These are phyloP conservation scores for Prototheca stagnorum DNA, from an alignment of 163 green algal genomes.

Conservation along the genomic window DNA sequence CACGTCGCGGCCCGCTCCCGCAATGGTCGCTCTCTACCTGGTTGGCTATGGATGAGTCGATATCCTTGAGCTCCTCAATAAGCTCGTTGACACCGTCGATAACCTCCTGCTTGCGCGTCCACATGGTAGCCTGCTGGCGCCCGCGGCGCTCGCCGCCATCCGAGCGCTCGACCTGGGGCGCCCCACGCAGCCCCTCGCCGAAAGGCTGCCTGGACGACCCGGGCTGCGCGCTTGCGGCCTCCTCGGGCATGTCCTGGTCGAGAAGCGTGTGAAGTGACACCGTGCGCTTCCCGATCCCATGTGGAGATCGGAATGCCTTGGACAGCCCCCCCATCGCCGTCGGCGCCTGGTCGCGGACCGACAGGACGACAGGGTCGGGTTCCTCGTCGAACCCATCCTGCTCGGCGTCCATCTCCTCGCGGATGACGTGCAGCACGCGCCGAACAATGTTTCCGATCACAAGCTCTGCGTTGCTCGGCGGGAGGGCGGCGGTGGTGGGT, in stretches of 20 bases:
- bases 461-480: conserved; percentile 79
- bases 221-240: too few relatives aligned
- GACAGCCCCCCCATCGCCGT: conserved; percentile 14
- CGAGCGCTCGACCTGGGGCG: too few relatives aligned
- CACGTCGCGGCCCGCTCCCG: too few relatives aligned
- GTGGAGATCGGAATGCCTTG: conserved; percentile 7
- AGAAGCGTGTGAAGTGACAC: conserved; percentile 71
- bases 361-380: not conserved
- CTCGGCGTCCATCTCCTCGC: conserved; percentile 53
- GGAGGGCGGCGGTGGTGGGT: too few relatives aligned
- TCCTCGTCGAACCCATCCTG: conserved; percentile 15
- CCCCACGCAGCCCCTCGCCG: too few relatives aligned
- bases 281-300: conserved; percentile 13
- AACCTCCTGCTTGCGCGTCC: conserved; percentile 55
- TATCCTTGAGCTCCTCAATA: conserved; percentile 81
- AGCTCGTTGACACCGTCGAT: conserved; percentile 93
- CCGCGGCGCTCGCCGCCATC: too few relatives aligned
- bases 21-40: too few relatives aligned
- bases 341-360: not conserved
- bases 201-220: too few relatives aligned
- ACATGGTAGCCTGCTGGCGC: conserved; percentile 21
- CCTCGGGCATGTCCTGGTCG: conserved; percentile 24
- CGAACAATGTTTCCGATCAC: conserved; percentile 88
- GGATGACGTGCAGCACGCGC: conserved; percentile 84
- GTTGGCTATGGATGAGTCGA: conserved; percentile 47